Conservation (phyloP, 495 filamentous ascomycete species). For the Xanthoparmelia taractica region DNA sequence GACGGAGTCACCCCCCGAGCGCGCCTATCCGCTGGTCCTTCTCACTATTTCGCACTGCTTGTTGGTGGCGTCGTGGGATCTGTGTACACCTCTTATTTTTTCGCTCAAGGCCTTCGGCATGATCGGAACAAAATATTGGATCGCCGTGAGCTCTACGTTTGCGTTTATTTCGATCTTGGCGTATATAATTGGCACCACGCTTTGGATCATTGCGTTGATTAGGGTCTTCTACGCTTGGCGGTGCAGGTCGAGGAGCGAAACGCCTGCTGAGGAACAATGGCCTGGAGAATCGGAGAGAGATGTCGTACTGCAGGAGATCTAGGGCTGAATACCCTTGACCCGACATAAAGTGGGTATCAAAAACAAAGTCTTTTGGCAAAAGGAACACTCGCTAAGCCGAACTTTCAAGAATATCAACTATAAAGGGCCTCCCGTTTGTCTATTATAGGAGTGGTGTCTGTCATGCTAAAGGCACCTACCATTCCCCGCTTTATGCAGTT, state of each 20-base stretch:
- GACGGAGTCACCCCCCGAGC: neutral
- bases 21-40: neutral
- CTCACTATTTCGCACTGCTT: neutral
- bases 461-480: no score
- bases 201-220: neutral
- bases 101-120: neutral
- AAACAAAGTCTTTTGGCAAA: neutral
- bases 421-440: no score
- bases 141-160: neutral
- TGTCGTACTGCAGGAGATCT: neutral
- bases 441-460: no score
- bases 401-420: neutral
- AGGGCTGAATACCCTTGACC: neutral
- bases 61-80: neutral
- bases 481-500: no score
- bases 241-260: neutral
- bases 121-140: neutral
- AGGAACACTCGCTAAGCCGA: neutral
- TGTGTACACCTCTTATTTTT: neutral
- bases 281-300: neutral
- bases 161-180: neutral
- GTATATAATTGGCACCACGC: neutral
- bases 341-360: neutral
- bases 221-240: neutral
- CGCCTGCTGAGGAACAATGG: neutral